phyloP scores from a whole-genome alignment of 768 basidiomycete genomes.

The Leucosporidium yakuticum region DNA sequence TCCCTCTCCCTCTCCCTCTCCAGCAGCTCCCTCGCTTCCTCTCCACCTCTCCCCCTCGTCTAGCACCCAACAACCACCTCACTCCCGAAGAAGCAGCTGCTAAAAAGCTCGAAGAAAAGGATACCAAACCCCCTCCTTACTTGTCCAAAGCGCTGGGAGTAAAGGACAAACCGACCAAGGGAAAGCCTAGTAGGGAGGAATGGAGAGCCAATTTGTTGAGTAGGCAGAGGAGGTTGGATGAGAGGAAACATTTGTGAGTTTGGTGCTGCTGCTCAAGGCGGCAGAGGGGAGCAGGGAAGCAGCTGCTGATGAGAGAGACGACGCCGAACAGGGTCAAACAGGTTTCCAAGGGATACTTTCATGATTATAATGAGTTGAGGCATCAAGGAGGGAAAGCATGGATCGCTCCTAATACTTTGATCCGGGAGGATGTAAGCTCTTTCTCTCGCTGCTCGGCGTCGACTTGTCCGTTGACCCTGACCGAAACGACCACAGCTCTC shows the following conservation, averaged over 20 bases:
- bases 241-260: slow-evolving; percentile 51
- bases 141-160: slow-evolving; percentile 67
- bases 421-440: slow-evolving; percentile 73
- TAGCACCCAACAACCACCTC: slow-evolving; percentile 9
- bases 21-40: neutral
- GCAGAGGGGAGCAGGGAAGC: slow-evolving; percentile 11
- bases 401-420: slow-evolving; percentile 82
- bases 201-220: slow-evolving; percentile 65
- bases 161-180: slow-evolving; percentile 58
- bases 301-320: slow-evolving; percentile 36
- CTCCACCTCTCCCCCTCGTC: neutral
- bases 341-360: slow-evolving; percentile 75
- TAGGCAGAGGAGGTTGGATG: slow-evolving; percentile 61
- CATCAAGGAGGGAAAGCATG: slow-evolving; percentile 87
- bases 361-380: slow-evolving; percentile 73
- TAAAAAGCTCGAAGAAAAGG: slow-evolving; percentile 18
- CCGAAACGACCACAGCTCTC: slow-evolving; percentile 59
- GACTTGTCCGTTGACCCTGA: neutral
- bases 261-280: neutral
- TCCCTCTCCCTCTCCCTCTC: no score
- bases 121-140: slow-evolving; percentile 32
- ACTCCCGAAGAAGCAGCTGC: slow-evolving; percentile 22
- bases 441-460: neutral
- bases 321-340: slow-evolving; percentile 52
- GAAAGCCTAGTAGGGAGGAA: slow-evolving; percentile 56